phyloP scores from a whole-genome alignment of 495 filamentous ascomycete species.

The Penicilliopsis zonata region DNA sequence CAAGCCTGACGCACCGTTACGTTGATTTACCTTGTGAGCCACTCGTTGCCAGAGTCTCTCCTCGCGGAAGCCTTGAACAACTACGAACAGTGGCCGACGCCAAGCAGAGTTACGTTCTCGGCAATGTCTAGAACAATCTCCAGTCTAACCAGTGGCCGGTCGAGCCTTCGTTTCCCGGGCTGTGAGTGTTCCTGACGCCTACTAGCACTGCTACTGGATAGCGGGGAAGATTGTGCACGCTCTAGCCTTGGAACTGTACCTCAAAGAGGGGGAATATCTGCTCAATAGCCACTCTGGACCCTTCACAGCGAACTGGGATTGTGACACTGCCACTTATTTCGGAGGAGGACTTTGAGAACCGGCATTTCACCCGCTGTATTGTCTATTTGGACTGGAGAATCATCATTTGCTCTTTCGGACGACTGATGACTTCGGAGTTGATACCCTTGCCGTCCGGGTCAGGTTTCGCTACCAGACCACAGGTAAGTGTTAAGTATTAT shows the following conservation, averaged over 20 bases:
- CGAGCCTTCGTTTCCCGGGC: constrained; percentile 43
- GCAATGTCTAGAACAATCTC: constrained; percentile 38
- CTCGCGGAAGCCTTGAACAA: constrained; percentile 40
- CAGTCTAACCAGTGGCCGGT: constrained; percentile 59
- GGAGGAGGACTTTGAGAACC: constrained; percentile 28
- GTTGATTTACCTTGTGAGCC: constrained; percentile 47
- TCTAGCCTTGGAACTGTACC: constrained; percentile 38
- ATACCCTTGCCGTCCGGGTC: no score
- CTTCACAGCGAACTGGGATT: constrained; percentile 53
- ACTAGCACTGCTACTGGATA: constrained; percentile 35
- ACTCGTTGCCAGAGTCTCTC: constrained; percentile 30
- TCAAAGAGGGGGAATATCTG: constrained; percentile 39
- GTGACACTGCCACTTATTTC: constrained; percentile 54
- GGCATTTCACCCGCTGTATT: constrained; percentile 37
- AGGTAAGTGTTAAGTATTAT: no score
- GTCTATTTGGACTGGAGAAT: constrained; percentile 42
- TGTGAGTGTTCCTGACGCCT: constrained; percentile 45
- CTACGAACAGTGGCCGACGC: constrained; percentile 24
- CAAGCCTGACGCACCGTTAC: no score
- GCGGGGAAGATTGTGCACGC: constrained; percentile 37
- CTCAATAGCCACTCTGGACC: constrained; percentile 39
- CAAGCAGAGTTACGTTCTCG: constrained; percentile 56
- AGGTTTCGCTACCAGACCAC: no score
- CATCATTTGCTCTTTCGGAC: no score
- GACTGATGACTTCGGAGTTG: no score